phyloP scores from a whole-genome alignment of 2,329 filamentous ascomycete genomes.

The Alternaria hordeiaustralica region DNA sequence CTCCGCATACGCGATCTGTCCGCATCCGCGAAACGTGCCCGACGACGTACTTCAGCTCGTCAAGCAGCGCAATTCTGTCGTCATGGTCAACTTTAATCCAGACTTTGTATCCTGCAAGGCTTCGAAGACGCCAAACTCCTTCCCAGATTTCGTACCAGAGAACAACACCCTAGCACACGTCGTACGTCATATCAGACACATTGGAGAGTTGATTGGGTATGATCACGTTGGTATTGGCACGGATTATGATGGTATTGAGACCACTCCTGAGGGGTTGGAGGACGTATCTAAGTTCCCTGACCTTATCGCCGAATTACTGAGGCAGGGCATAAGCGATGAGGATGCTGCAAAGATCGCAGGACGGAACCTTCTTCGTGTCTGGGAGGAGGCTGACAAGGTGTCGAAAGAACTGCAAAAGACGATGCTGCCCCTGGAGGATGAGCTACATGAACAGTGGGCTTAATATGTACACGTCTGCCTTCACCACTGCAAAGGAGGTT shows the following conservation, averaged over 20 bases:
- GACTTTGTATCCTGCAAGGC: slow-evolving; percentile 80
- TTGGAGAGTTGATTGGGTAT: slow-evolving; percentile 83
- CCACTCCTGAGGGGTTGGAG: slow-evolving; percentile 75
- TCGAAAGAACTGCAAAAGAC: slow-evolving; percentile 68
- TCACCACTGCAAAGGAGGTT: not conserved
- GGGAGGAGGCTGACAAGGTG: slow-evolving; percentile 77
- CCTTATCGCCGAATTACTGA: slow-evolving; percentile 76
- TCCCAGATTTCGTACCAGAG: slow-evolving; percentile 71
- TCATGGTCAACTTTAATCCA: slow-evolving; percentile 91
- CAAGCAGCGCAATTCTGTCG: slow-evolving; percentile 73
- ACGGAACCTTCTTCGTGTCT: slow-evolving; percentile 82
- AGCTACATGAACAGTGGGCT: slow-evolving; percentile 40
- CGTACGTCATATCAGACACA: slow-evolving; percentile 79
- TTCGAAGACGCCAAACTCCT: slow-evolving; percentile 63
- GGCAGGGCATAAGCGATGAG: slow-evolving; percentile 73
- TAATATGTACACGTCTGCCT: not conserved
- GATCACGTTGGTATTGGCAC: slow-evolving; percentile 87
- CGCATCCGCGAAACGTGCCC: slow-evolving; percentile 88
- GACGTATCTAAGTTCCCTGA: slow-evolving; percentile 86
- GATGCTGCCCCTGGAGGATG: slow-evolving; percentile 54
- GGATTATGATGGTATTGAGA: slow-evolving; percentile 82
- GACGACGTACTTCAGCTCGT: slow-evolving; percentile 82
- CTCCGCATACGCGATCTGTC: slow-evolving; percentile 79
- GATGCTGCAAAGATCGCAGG: slow-evolving; percentile 80
- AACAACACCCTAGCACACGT: slow-evolving; percentile 80